Evolutionary conservation across 306 rosid species (phyloP), one percentile per base, ranked within the genome.

Genomic region (Mucuna pruriens): DNA sequence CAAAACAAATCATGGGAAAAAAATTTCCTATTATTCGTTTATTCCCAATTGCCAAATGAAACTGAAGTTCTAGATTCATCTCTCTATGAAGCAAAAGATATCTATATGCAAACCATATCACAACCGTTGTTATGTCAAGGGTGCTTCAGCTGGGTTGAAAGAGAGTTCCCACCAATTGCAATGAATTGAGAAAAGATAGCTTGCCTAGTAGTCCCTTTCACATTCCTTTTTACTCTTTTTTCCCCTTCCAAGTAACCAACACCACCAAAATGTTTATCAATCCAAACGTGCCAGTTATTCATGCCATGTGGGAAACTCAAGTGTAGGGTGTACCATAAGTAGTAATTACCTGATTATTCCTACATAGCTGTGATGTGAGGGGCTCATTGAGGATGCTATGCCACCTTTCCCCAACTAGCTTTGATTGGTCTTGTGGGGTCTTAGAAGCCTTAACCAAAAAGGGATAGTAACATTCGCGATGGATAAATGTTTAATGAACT

Each of bases 351-450:
- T 58, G 55, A 83, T 77, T 71, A 63, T 71, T 83, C 45, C 80
- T 20, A 22, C 4, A 51, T 54, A 74, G 17, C 62, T 54, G 8
- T 57, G 7, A 78, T 17, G 67, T 38, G 11, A 60, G 74, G 45
- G 66, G 12, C 58, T 51, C 71, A 6, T 75, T 79, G 84, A 54
- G 62, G 67, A 75, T 57, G 83, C 82, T 6, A 79, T 75, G 65
- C 60, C 82, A 83, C 85, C 80, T 22, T 74, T 63, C 71, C 46
- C 54, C 49, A 23, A 39, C 78, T 31, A 68, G 40, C 58, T 51
- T 69, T 78, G 69, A 78, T 82, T 82, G 77, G 51, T 65, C 80
- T 77, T 72, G 80, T 77, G 74, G 84, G 82, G 88, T 48, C 75
- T 58, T 51, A 40, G 64, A 15, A 83, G 66, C 89, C 84, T 81